Evolutionary conservation across 495 filamentous ascomycete species (phyloP).

Genomic region (Daldinia childiae): DNA sequence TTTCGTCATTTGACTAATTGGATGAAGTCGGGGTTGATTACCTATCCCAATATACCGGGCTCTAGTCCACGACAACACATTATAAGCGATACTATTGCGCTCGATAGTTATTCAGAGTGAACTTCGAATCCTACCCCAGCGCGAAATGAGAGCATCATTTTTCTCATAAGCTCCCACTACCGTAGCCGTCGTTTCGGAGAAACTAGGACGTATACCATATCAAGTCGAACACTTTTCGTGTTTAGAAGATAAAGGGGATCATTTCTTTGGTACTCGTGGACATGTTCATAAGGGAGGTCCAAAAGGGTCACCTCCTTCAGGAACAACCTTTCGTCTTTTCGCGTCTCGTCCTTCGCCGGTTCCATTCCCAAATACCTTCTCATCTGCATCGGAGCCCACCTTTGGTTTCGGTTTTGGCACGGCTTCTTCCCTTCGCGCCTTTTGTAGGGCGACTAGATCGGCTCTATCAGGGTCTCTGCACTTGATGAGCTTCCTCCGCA

Average conservation of each 20-base stretch:
- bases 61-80: not conserved
- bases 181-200: no score
- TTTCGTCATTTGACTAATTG: slow-evolving; percentile 6
- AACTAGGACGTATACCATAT: no score
- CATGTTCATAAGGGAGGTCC: slow-evolving; percentile 56
- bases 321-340: slow-evolving; percentile 70
- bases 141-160: not conserved
- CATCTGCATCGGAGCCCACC: slow-evolving; percentile 52
- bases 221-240: no score
- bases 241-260: not conserved
- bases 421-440: slow-evolving; percentile 55
- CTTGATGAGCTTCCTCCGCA: slow-evolving; percentile 78
- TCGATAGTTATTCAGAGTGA: not conserved
- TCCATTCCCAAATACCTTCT: slow-evolving; percentile 52
- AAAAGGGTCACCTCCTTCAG: slow-evolving; percentile 65
- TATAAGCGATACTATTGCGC: not conserved
- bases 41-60: no score
- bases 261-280: not conserved
- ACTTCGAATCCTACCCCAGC: not conserved
- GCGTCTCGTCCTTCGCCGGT: slow-evolving; percentile 48
- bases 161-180: not conserved
- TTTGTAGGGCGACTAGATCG: slow-evolving; percentile 68
- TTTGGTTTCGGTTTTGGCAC: slow-evolving; percentile 51
- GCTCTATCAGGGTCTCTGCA: slow-evolving; percentile 78
- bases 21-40: not conserved